Conservation (phyloP, 2,329 filamentous ascomycete genomes). For the Gaeumannomyces sp. region DNA sequence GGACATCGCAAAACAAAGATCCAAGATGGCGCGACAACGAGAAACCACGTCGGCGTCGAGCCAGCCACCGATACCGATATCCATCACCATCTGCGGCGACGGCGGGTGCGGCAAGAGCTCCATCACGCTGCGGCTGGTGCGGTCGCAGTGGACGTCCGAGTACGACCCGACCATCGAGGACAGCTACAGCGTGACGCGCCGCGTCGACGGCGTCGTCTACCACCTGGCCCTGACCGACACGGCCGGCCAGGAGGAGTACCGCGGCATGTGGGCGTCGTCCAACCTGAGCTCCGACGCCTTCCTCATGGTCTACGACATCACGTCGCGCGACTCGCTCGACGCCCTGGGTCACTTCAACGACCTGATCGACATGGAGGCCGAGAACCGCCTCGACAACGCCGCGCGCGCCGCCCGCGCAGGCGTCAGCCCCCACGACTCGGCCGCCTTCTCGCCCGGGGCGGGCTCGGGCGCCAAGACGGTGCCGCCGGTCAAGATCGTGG, state of each 20-base stretch:
- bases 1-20: neutral
- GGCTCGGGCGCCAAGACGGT: conserved; percentile 44
- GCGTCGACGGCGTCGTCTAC: conserved; percentile 74
- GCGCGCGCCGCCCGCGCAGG: conserved; percentile 42
- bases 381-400: conserved; percentile 60
- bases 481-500: conserved; percentile 74
- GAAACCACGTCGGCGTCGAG: conserved; percentile 14
- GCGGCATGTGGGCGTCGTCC: conserved; percentile 74
- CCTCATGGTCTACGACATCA: conserved; percentile 84
- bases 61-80: conserved; percentile 48
- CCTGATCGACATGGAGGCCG: conserved; percentile 76
- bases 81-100: conserved; percentile 81
- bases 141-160: conserved; percentile 77
- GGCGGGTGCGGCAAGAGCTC: conserved; percentile 81
- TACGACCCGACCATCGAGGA: conserved; percentile 79
- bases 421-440: conserved; percentile 21
- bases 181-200: conserved; percentile 76
- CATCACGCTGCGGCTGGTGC: conserved; percentile 75
- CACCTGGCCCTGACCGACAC: conserved; percentile 76
- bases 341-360: conserved; percentile 74
- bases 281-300: conserved; percentile 79
- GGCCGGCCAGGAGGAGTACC: conserved; percentile 85
- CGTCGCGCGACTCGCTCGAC: conserved; percentile 59
- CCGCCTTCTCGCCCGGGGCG: conserved; percentile 20
- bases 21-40: conserved; percentile 6